Percentiles rank a stretch among this genome's conserved stretches.
These are phyloP conservation scores for Pythium scleroteichum DNA, from an alignment of 352 stramenopile species.

Conservation along the genomic window DNA sequence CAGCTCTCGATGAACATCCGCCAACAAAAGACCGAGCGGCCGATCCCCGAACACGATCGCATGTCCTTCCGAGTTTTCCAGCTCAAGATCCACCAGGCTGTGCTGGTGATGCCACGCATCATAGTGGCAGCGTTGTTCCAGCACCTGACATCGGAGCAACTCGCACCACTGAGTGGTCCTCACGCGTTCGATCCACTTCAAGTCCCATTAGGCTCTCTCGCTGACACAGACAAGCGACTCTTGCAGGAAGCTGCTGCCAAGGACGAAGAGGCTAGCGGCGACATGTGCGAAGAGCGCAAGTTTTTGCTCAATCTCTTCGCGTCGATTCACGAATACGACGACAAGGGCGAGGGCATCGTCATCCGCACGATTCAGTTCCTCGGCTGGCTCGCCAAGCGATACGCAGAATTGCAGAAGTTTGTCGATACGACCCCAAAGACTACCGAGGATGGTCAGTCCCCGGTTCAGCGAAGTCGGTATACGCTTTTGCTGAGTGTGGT, in stretches of 20 bases:
- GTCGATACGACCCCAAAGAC: slow-evolving; percentile 27
- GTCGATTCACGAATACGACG: slow-evolving; percentile 84
- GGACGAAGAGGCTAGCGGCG: slow-evolving; percentile 58
- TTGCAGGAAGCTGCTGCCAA: slow-evolving; percentile 58
- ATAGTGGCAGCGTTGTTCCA: slow-evolving; percentile 69
- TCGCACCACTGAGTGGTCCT: slow-evolving; percentile 24
- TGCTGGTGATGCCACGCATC: slow-evolving; percentile 69
- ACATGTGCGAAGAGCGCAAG: slow-evolving; percentile 78
- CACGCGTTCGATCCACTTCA: slow-evolving; percentile 41
- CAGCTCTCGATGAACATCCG: slow-evolving; percentile 87
- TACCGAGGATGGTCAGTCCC: slow-evolving; percentile 13
- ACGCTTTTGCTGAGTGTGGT: slow-evolving; percentile 75
- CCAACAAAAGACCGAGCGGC: slow-evolving; percentile 77
- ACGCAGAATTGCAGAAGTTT: slow-evolving; percentile 63
- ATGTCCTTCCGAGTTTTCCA: slow-evolving; percentile 88
- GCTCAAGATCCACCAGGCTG: slow-evolving; percentile 80
- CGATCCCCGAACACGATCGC: slow-evolving; percentile 81
- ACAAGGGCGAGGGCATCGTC: slow-evolving; percentile 86
- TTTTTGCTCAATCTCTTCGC: slow-evolving; percentile 85
- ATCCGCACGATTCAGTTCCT: slow-evolving; percentile 85
- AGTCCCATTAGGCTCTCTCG: slow-evolving; percentile 24
- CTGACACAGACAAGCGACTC: slow-evolving; percentile 54
- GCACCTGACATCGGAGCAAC: slow-evolving; percentile 69
- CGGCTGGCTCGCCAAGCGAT: slow-evolving; percentile 72
- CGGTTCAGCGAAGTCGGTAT: slow-evolving; percentile 38